Conservation (phyloP, 495 filamentous ascomycete genomes). For the Penicillium canescens region DNA sequence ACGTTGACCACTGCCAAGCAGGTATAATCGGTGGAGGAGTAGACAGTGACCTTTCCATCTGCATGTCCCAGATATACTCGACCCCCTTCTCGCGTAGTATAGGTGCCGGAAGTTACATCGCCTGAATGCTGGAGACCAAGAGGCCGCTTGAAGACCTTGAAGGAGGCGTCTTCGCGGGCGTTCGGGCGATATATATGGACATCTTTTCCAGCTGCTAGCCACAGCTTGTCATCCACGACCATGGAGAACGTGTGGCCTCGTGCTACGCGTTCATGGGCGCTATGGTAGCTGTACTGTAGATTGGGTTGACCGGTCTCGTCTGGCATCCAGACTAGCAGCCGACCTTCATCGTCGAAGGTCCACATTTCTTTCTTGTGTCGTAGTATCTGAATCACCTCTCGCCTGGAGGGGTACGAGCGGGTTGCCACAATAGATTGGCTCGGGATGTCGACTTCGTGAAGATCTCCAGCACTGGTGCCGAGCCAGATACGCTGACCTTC, state of each 20-base stretch:
- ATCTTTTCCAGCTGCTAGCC: constrained; percentile 87
- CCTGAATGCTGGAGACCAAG: constrained; percentile 67
- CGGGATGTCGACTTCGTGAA: constrained; percentile 82
- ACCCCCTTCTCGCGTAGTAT: constrained; percentile 71
- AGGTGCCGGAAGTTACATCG: constrained; percentile 84
- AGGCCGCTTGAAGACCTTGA: constrained; percentile 70
- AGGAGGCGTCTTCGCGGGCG: constrained; percentile 63
- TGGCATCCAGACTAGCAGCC: constrained; percentile 82
- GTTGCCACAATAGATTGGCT: constrained; percentile 65
- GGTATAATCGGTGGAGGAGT: constrained; percentile 70
- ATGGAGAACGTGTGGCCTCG: constrained; percentile 88
- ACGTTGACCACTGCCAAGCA: constrained; percentile 79
- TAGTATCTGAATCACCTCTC: constrained; percentile 84
- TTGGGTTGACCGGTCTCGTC: constrained; percentile 74
- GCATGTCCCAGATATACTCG: constrained; percentile 87
- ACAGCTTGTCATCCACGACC: constrained; percentile 74
- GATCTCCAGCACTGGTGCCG: constrained; percentile 80
- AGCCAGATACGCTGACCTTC: constrained; percentile 90
- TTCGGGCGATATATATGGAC: constrained; percentile 79
- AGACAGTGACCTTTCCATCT: constrained; percentile 93
- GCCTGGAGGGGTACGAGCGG: constrained; percentile 72
- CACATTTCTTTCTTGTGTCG: constrained; percentile 88
- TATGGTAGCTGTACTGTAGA: constrained; percentile 59
- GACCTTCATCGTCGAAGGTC: constrained; percentile 90
- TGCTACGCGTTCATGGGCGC: constrained; percentile 68